A percentile compares a stretch with the other conserved stretches of the same genome.
phyloP scores from a whole-genome alignment of 2,329 filamentous ascomycete species.

The Gnomoniopsis sp. region DNA sequence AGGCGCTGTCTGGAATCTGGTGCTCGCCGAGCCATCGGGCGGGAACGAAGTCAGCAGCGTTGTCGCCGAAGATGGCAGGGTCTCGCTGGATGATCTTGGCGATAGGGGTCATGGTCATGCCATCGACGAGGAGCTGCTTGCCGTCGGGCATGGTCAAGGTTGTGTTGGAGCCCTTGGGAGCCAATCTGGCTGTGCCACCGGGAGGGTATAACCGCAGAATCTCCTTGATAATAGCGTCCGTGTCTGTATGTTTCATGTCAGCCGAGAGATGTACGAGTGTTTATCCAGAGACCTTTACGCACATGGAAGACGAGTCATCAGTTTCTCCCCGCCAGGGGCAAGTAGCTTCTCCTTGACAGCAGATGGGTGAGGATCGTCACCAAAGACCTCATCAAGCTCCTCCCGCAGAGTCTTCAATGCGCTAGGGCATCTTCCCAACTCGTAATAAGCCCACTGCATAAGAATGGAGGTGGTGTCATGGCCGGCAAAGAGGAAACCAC shows the following conservation, averaged over 20 bases:
- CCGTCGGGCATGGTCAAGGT: background rate
- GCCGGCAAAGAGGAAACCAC: conserved; percentile 37
- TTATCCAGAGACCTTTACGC: background rate
- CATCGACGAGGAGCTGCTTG: background rate
- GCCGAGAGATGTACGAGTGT: no score
- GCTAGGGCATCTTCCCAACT: conserved; percentile 29
- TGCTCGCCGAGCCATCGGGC: background rate
- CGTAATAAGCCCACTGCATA: conserved; percentile 33
- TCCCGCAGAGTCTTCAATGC: conserved; percentile 26
- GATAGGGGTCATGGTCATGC: background rate
- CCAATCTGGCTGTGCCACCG: background rate
- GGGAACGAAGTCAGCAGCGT: background rate
- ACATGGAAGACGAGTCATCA: background rate
- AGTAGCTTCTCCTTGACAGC: background rate
- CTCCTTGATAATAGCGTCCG: background rate
- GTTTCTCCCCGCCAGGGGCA: background rate
- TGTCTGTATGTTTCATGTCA: background rate
- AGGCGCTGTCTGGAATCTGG: background rate
- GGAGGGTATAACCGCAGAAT: background rate
- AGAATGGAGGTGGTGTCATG: conserved; percentile 37
- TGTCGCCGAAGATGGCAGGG: background rate
- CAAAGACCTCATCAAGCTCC: background rate
- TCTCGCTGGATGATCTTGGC: background rate
- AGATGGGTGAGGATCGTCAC: background rate
- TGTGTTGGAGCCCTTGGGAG: background rate